Base-by-base conservation (phyloP, 768 basidiomycete genomes). In the Pleurotus ostreatus region DNA sequence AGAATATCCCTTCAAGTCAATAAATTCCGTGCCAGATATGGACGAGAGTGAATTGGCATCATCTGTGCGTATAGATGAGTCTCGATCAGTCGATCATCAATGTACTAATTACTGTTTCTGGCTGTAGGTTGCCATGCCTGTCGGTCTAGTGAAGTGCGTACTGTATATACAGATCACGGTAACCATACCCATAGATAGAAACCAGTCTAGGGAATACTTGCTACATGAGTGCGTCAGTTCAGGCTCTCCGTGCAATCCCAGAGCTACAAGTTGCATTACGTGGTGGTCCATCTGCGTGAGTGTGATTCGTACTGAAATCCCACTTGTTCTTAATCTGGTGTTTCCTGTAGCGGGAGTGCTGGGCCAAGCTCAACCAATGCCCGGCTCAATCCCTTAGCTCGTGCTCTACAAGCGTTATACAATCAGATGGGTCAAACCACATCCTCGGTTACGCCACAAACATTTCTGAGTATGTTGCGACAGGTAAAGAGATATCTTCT, bases 211-310 rank as follows among this genome's bases (percentile, higher is more conserved):
- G 96, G 37, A 98, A 98, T 67, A 98, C 95, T 0, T 98, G 96
- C 65, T 99, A 99, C 73, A 93, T 98, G 88, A 98, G 96, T 67
- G 85, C 97, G 1, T 93, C 92, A 1, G 76, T 98, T 1, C 97
- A 99, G 74, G 87, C 90, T n/a, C 80, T 99, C 59, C 89, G 93
- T 20, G 85, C 91, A 3, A 88, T 99, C 49, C 94, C 95, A 2
- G 94, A 97, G 63, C 80, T 99, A 4, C 87, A 89, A 64, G 67
- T 77, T 1, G 89, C 92, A 0, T 77, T 98, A 18, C 70, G 69
- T 63, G 39, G 39, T 23, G 39, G 38, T 11, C 37, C 51, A 41
- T 53, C 51, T 41, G 70, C 72, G 83, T 88, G 66, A 61, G 82
- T 70, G 22, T n/a, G 30, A 34, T 34, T 34, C 8, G 30, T 9